These are phyloP conservation scores for Lodderomyces margitis DNA, from an alignment of 1,139 yeast species.

Conservation along the genomic window DNA sequence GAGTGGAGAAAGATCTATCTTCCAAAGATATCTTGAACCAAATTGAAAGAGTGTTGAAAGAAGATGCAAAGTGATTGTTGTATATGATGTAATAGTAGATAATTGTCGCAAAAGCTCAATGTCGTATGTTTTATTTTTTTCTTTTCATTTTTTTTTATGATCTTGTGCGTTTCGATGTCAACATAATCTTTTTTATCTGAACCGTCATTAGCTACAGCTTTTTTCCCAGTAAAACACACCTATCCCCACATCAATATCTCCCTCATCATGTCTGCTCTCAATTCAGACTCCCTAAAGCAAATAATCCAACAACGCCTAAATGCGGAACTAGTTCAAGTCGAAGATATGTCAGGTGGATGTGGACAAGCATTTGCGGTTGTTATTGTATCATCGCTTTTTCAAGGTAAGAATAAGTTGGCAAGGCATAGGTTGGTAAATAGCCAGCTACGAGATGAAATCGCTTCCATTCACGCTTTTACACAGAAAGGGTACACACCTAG, in stretches of 20 bases:
- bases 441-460: constrained; percentile 77
- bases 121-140: neutral
- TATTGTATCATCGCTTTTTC: constrained; percentile 69
- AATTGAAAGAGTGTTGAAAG: constrained; percentile 25
- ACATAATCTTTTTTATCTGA: neutral
- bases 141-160: neutral
- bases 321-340: constrained; percentile 59
- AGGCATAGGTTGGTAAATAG: constrained; percentile 84
- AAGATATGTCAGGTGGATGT: constrained; percentile 80
- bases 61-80: neutral
- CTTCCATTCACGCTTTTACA: constrained; percentile 89
- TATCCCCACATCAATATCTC: neutral
- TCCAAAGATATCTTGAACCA: constrained; percentile 40
- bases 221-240: too few relatives aligned
- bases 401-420: constrained; percentile 79
- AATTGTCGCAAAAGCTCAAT: neutral
- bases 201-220: neutral
- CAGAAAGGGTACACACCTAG: constrained; percentile 73
- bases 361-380: constrained; percentile 86
- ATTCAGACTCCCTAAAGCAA: constrained; percentile 45
- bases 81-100: neutral
- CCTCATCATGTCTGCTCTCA: constrained; percentile 31
- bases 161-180: neutral
- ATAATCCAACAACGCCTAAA: constrained; percentile 50
- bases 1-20: constrained; percentile 19